Conservation (phyloP, 164 flowering plant species). For the Vitis rotundifolia region DNA sequence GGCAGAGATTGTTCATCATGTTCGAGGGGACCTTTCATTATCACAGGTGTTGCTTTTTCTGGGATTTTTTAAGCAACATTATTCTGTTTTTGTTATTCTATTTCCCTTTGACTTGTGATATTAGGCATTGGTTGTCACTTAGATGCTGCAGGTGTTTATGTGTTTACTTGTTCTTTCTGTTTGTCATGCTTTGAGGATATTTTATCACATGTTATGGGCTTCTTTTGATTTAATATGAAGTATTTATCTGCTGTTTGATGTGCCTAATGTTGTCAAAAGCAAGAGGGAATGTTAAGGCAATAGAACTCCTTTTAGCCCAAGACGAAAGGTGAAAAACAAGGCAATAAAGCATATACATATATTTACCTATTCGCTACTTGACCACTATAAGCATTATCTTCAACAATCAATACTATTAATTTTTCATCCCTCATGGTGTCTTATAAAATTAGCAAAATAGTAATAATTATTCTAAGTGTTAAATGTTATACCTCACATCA, state of each 20-base stretch:
- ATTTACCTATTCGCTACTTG: too few relatives aligned
- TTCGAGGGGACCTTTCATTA: slow-evolving; percentile 81
- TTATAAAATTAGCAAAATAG: too few relatives aligned
- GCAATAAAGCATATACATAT: too few relatives aligned
- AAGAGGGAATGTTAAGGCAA: too few relatives aligned
- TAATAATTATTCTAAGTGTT: too few relatives aligned
- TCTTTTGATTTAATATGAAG: neutral
- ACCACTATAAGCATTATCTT: too few relatives aligned
- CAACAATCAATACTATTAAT: too few relatives aligned
- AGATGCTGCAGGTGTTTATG: neutral
- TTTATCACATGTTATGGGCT: neutral
- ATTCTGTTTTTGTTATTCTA: neutral
- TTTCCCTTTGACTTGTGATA: neutral
- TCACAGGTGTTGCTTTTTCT: slow-evolving; percentile 61
- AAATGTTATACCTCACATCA: too few relatives aligned
- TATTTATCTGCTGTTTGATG: neutral
- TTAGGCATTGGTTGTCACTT: neutral
- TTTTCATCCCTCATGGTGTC: too few relatives aligned
- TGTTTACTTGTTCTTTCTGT: neutral
- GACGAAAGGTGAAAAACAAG: too few relatives aligned
- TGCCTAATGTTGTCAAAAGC: too few relatives aligned
- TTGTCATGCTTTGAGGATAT: neutral
- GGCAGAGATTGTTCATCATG: slow-evolving; percentile 99
- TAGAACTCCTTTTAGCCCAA: too few relatives aligned
- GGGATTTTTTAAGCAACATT: neutral